Evolutionary conservation across 257 asterid genomes (phyloP).

Genomic region (Capsicum chinense): DNA sequence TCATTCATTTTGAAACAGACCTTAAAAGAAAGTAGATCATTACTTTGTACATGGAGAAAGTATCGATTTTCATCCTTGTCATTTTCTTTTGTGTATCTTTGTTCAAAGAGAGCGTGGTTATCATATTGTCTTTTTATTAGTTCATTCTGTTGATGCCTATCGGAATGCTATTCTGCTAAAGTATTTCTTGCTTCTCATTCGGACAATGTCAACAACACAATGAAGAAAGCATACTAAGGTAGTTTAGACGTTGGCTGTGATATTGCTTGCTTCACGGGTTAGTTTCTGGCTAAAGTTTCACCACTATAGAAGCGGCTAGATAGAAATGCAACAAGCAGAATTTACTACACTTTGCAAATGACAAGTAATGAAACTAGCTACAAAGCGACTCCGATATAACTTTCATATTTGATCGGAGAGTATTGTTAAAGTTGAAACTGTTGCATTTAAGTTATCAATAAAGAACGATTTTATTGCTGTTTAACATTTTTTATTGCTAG

Average conservation of each 20-base stretch:
- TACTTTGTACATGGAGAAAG: no score
- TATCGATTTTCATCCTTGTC: background rate
- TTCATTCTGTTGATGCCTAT: background rate
- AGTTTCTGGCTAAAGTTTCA: background rate
- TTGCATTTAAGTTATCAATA: background rate
- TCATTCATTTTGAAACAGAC: no score
- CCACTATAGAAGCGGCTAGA: background rate
- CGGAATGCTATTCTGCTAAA: background rate
- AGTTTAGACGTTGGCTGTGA: background rate
- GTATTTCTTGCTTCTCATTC: background rate
- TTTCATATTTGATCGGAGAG: background rate
- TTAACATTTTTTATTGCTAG: background rate
- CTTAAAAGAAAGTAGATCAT: no score
- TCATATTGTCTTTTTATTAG: background rate
- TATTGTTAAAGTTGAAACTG: background rate
- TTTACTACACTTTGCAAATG: background rate
- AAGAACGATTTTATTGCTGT: background rate
- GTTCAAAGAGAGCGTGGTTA: background rate
- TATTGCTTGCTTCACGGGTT: background rate
- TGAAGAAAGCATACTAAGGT: background rate
- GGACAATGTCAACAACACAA: background rate
- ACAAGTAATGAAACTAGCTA: conserved; percentile 13
- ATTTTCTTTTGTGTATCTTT: background rate
- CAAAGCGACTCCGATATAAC: background rate
- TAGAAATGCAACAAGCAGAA: conserved; percentile 14